Evolutionary conservation across 1,284 basidiomycete genomes (phyloP).

Genomic region (Trichosporon sp.): DNA sequence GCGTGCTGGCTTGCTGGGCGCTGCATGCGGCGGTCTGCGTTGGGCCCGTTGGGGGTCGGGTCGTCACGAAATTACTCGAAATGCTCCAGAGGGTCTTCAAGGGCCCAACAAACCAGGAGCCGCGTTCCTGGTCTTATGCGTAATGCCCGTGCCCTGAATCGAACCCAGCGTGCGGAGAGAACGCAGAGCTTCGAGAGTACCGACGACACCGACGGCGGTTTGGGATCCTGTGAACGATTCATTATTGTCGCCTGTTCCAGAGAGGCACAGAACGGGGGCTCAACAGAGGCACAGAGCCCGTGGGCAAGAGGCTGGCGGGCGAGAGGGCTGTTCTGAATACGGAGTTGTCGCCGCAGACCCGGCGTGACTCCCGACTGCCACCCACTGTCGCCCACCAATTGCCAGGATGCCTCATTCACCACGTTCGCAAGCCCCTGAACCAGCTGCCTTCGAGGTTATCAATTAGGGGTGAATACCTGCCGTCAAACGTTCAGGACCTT

Average conservation of each 20-base stretch:
- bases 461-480: constrained; percentile 4
- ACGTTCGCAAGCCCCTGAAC: not conserved
- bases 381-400: not conserved
- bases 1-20: too few species aligned
- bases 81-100: not conserved
- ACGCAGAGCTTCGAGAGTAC: not conserved
- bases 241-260: not conserved
- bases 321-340: not conserved
- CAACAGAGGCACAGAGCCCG: not conserved
- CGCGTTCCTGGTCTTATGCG: constrained; percentile 3
- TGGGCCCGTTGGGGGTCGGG: not conserved
- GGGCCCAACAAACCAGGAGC: not conserved
- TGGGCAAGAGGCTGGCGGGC: too few species aligned
- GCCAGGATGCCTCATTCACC: not conserved
- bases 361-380: not conserved
- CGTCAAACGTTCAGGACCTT: not conserved
- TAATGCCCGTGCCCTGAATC: not conserved
- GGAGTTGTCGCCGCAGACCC: not conserved
- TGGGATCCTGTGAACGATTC: not conserved
- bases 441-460: not conserved
- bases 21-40: not conserved
- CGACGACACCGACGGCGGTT: not conserved
- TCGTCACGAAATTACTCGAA: not conserved
- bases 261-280: not conserved
- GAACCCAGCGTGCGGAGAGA: not conserved